Evolutionary conservation across 208 protist genomes (phyloP).

Genomic region (Endotrypanum monterogeii): DNA sequence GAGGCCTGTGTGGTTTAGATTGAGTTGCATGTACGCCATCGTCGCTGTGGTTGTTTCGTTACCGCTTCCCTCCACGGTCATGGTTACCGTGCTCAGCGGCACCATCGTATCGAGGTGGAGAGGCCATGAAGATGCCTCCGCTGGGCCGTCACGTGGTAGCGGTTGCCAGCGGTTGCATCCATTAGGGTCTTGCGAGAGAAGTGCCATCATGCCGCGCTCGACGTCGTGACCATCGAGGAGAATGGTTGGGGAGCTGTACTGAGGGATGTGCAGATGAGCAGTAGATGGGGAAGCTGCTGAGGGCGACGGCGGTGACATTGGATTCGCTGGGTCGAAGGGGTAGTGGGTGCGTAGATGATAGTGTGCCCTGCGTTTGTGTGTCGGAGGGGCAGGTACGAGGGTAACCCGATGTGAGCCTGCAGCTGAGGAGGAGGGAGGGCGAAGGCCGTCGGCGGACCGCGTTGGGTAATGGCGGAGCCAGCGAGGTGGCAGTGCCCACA

Average conservation of each 20-base stretch:
- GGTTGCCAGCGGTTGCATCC: constrained; percentile 47
- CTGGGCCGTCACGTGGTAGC: constrained; percentile 20
- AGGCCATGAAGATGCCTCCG: constrained; percentile 11
- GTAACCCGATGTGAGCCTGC: not conserved
- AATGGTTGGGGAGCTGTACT: constrained; percentile 66
- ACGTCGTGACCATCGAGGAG: constrained; percentile 54
- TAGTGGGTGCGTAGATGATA: constrained; percentile 17
- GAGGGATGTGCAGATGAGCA: constrained; percentile 43
- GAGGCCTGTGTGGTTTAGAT: constrained; percentile 74
- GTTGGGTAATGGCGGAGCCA: constrained; percentile 17
- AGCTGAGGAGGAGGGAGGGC: too few relatives aligned
- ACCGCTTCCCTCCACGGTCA: constrained; percentile 13
- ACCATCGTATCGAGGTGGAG: constrained; percentile 58
- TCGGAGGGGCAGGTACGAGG: constrained; percentile 26
- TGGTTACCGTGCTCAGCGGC: constrained; percentile 45
- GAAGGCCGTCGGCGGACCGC: too few relatives aligned
- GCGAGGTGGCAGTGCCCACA: constrained; percentile 67
- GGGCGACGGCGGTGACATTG: not conserved
- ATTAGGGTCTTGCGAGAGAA: constrained; percentile 38
- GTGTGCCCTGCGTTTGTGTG: constrained; percentile 32
- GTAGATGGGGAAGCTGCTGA: constrained; percentile 5
- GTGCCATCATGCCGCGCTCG: constrained; percentile 56
- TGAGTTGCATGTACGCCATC: constrained; percentile 61
- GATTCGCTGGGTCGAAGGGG: constrained; percentile 7
- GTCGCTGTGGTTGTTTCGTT: not conserved